Evolutionary conservation across 768 basidiomycete species (phyloP), one percentile per base, ranked within the genome.

Genomic region (Wakefieldia striispora): DNA sequence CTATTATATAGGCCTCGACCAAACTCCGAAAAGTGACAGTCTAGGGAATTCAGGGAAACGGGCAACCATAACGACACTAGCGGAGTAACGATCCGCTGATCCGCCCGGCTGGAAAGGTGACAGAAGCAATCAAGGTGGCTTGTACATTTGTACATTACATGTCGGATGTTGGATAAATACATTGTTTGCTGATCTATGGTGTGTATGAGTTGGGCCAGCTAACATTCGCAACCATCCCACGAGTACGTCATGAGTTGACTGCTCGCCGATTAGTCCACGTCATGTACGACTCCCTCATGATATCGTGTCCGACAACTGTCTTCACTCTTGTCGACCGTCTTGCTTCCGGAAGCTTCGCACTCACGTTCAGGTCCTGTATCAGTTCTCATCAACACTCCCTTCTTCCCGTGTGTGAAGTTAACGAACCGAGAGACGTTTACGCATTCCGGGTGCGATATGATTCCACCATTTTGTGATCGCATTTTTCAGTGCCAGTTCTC

Each of bases 181-280:
- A 34, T 24, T 50, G 49, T 46, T 41, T 45, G 46, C 39, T 52
- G 51, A 41, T 63, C 56, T 60, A 54, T 64, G 48, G 29, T 27
- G 31, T 63, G 45, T 45, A 36, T 59, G 35, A 35, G 44, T 53
- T 21, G 31, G 31, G 47, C 31, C 10, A 43, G 5, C 40, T 36
- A 27, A 47, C 47, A 26, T 20, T 47, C 54, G 33, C 21, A 45
- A 49, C 33, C 46, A 40, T 40, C 54, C n/a, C 19, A 51, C 14
- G 20, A 29, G 50, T 53, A 47, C 45, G 47, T 47, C 44, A 62
- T 24, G 69, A 57, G 56, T 73, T 78, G 13, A 72, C 73, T 40
- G 88, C 88, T 64, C 83, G 78, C 58, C 86, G 86, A 63, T 93
- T 93, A 51, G 82, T 82, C 91, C 91, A 93, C 69, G 76, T 72